Conservation (phyloP, 1,284 basidiomycete species). For the Takashimella koratensis region DNA sequence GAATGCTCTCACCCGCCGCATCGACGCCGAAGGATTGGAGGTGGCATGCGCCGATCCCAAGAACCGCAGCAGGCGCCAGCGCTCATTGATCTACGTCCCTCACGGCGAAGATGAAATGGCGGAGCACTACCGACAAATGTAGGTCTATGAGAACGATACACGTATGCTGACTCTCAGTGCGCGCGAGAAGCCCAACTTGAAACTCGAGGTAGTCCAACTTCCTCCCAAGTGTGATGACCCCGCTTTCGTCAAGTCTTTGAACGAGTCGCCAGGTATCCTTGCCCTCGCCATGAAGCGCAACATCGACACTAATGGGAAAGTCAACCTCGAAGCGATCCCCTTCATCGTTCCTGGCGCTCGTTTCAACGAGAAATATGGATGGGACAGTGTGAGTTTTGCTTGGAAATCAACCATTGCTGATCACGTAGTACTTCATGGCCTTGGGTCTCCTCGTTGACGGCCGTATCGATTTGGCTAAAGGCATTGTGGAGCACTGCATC, state of each 20-base stretch:
- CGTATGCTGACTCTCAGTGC: slow-evolving; percentile 24
- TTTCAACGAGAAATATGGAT: slow-evolving; percentile 80
- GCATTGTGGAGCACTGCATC: slow-evolving; percentile 97
- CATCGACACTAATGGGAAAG: slow-evolving; percentile 66
- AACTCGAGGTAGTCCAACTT: slow-evolving; percentile 83
- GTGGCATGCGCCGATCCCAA: slow-evolving; percentile 97
- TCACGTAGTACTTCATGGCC: slow-evolving; percentile 46
- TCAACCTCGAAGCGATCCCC: slow-evolving; percentile 84
- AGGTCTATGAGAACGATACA: slow-evolving; percentile 11
- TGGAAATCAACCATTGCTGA: slow-evolving; percentile 1
- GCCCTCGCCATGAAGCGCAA: slow-evolving; percentile 90
- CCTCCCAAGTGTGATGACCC: slow-evolving; percentile 83
- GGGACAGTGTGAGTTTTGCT: slow-evolving; percentile 40
- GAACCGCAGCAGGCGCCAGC: slow-evolving; percentile 78
- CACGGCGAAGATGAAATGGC: slow-evolving; percentile 88
- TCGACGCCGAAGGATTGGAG: slow-evolving; percentile 94
- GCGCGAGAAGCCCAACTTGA: slow-evolving; percentile 81
- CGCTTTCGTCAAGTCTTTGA: slow-evolving; percentile 84
- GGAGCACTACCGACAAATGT: slow-evolving; percentile 72
- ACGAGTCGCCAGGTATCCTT: slow-evolving; percentile 87
- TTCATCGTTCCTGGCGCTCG: slow-evolving; percentile 97
- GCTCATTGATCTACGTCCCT: slow-evolving; percentile 92
- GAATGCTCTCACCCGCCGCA: slow-evolving; percentile 92
- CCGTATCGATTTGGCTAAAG: slow-evolving; percentile 87
- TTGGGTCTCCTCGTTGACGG: slow-evolving; percentile 92